Base-by-base conservation (phyloP, 495 filamentous ascomycete genomes). In the Alectoria sarmentosa region DNA sequence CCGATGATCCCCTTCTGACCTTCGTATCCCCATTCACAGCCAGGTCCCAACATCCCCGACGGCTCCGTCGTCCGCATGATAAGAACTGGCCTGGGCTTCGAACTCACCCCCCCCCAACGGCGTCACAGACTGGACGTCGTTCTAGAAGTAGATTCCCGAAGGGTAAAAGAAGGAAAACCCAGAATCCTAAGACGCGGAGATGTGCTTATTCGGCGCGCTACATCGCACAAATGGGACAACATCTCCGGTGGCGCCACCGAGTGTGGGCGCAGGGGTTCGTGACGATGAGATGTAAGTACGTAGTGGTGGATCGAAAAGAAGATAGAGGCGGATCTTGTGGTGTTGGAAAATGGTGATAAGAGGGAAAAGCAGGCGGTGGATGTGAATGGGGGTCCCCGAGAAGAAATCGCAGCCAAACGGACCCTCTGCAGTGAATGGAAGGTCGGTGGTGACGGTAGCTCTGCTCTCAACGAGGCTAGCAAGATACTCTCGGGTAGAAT, bases 201-300 rank as follows among this genome's bases (percentile, higher is more conserved):
- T 67, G 73, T 86, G 8, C 75, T 76, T n/a, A 77, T 89, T 21
- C 86, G 89, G 76, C 72, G 87, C 36, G 86, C 77, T 3, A 88
- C 86, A 4, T 84, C 82, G 71, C 89, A 92, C 72, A 78, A 81
- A 5, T 89, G 83, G 84, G 77, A 77, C 8, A 90, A 89, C 70
- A 71, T 64, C 26, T 58, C 37, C 19, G 37, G 37, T 4, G 55
- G 37, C 37, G 37, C n/a, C 19, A 36, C 55, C 1, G 44, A 60
- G 26, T 28, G 23, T 28, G 61, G 61, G n/a, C 26, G 61, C 3
- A 62, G 55, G 1, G 55, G 30, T 62, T 32, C 5, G 44, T 62
- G 23, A 32, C 55, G 19, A n/a, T 62, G 28, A 34, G 26, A 14
- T 37, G 30, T 34, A 54, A 36, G 14, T 3, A 37, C 28, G n/a